Base-by-base conservation (phyloP, 805 yeast genomes). In the Saturnispora sanitii region DNA sequence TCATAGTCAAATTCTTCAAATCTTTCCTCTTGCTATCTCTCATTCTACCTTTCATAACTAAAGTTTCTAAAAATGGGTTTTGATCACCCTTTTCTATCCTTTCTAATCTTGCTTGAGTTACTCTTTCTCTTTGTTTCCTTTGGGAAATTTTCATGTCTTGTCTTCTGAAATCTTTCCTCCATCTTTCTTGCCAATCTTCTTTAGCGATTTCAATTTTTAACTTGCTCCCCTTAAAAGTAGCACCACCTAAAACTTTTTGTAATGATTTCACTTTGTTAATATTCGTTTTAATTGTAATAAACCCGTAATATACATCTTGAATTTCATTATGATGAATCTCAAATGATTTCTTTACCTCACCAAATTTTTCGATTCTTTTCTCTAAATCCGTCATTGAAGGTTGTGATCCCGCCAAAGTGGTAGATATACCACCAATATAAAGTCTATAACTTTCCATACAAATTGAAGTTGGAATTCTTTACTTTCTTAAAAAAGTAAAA, bases 151-250 rank as follows among this genome's bases (percentile, higher is more conserved):
- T 56, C 2, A 51, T 41, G 27, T 64, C 70, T 30, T 71, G 71
- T 33, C 71, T 57, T 11, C 56, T 59, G 23, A 57, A 45, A 46
- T 78, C 79, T 34, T 57, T 54, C 23, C 60, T 57, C 79, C 79
- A 71, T 16, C 59, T 53, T 19, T 62, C 63, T 34, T 61, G 51
- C 58, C 62, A 82, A 33, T 64, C 65, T 0, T 77, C 77, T 48
- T 70, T 74, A 3, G 96, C 96, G 34, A 62, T 56, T 39, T 70
- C 75, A 8, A 90, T 61, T 2, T 66, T 65, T 27, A 90, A 58
- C 40, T 70, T 74, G 20, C 80, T 68, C 2, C 94, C 95, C 69
- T 82, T 85, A 60, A 70, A 90, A 20, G 71, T 72, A 2, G 81
- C 73, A 23, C 88, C 92, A 55, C 85, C 73, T 47, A 84, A 70